These are phyloP conservation scores for Colletotrichum sojae DNA, from an alignment of 2,329 filamentous ascomycete genomes.

Conservation along the genomic window DNA sequence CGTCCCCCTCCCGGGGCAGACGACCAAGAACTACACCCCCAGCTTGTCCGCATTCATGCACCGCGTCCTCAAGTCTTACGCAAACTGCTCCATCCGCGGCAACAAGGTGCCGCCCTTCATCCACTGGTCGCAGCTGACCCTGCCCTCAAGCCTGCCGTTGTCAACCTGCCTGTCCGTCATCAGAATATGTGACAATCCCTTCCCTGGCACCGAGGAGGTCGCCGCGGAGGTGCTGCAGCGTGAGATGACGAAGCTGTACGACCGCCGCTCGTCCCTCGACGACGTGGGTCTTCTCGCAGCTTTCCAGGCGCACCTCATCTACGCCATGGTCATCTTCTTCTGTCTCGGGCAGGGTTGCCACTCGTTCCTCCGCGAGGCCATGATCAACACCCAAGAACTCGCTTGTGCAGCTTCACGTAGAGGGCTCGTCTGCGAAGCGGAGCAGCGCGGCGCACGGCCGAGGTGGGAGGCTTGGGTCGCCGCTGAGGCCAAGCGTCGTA, in stretches of 20 bases:
- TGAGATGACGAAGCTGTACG: slow-evolving; percentile 59
- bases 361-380: slow-evolving; percentile 56
- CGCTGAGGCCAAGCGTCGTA: slow-evolving; percentile 66
- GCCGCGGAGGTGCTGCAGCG: slow-evolving; percentile 53
- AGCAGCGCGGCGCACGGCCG: slow-evolving; percentile 56
- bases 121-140: slow-evolving; percentile 54
- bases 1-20: slow-evolving; percentile 60
- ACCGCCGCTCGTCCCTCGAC: slow-evolving; percentile 45
- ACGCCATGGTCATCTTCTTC: slow-evolving; percentile 64
- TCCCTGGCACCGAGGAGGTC: slow-evolving; percentile 50
- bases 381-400: slow-evolving; percentile 66
- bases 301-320: slow-evolving; percentile 69
- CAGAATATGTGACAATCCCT: slow-evolving; percentile 54
- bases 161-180: slow-evolving; percentile 58
- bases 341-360: slow-evolving; percentile 44
- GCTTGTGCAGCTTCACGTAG: slow-evolving; percentile 56
- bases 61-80: slow-evolving; percentile 61
- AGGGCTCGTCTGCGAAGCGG: slow-evolving; percentile 61
- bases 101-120: slow-evolving; percentile 59
- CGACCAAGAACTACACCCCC: slow-evolving; percentile 56
- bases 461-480: slow-evolving; percentile 69
- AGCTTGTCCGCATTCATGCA: slow-evolving; percentile 56
- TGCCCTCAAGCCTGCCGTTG: slow-evolving; percentile 49
- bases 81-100: slow-evolving; percentile 53
- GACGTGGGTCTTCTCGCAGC: slow-evolving; percentile 54